These are phyloP conservation scores for Gymnopilus junonius DNA, from an alignment of 768 basidiomycete genomes.

Conservation along the genomic window DNA sequence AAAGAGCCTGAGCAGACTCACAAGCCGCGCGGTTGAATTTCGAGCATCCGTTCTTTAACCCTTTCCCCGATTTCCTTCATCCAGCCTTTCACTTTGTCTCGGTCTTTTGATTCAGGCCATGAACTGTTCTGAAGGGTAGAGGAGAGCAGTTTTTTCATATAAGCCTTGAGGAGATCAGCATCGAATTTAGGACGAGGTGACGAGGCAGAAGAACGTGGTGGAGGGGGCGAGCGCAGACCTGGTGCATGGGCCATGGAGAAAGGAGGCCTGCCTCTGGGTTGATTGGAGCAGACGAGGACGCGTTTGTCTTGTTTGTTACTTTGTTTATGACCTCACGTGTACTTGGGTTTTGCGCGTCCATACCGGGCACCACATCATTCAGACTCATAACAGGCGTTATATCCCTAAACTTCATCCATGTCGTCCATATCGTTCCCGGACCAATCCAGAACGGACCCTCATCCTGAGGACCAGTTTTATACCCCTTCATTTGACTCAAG, in stretches of 20 bases:
- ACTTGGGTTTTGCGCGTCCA: slow-evolving; percentile 10
- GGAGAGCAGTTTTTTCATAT: slow-evolving; percentile 82
- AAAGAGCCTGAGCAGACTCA: slow-evolving; percentile 44
- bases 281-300: slow-evolving; percentile 10
- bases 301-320: slow-evolving; percentile 22
- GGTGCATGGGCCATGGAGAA: slow-evolving; percentile 27
- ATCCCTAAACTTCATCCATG: slow-evolving; percentile 42
- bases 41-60: slow-evolving; percentile 85
- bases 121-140: slow-evolving; percentile 64
- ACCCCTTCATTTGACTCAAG: slow-evolving; percentile 61
- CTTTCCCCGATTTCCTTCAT: slow-evolving; percentile 86
- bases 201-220: slow-evolving; percentile 63
- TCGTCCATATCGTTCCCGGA: slow-evolving; percentile 70
- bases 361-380: slow-evolving; percentile 4
- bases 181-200: slow-evolving; percentile 71
- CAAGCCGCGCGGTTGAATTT: slow-evolving; percentile 83
- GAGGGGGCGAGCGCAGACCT: slow-evolving; percentile 64
- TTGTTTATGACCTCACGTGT: slow-evolving; percentile 23
- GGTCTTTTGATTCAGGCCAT: slow-evolving; percentile 74
- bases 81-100: slow-evolving; percentile 72
- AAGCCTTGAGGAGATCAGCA: slow-evolving; percentile 69
- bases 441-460: slow-evolving; percentile 40
- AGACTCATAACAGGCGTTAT: neutral
- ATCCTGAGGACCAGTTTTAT: slow-evolving; percentile 57
- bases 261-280: neutral